phyloP scores from a whole-genome alignment of 192 early-diverging fungal species.

The Glomus cerebriforme region DNA sequence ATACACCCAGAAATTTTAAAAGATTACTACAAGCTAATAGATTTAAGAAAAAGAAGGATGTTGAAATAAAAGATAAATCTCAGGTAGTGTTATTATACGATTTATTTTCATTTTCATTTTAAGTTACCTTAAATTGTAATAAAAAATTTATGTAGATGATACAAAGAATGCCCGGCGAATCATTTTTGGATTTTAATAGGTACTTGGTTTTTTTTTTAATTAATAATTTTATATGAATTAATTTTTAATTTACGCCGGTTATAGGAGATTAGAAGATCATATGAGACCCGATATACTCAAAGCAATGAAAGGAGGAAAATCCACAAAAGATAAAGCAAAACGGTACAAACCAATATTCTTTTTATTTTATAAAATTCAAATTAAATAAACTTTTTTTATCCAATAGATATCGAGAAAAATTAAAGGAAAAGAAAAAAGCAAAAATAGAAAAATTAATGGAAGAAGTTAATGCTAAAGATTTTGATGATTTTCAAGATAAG shows the following conservation, averaged over 20 bases:
- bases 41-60: not conserved
- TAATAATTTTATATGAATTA: not conserved
- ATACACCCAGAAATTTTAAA: not conserved
- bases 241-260: not conserved
- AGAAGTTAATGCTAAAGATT: conserved; percentile 22
- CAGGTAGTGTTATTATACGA: not conserved
- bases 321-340: conserved; percentile 10
- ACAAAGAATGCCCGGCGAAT: not conserved
- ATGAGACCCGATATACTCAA: conserved; percentile 17
- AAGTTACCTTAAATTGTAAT: not conserved
- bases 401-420: conserved; percentile 20
- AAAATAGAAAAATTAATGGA: conserved; percentile 8
- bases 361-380: not conserved
- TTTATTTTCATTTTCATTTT: not conserved
- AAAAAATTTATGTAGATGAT: not conserved
- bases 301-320: conserved; percentile 16
- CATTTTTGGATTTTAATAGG: not conserved
- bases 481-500: conserved; percentile 20
- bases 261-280: conserved; percentile 5
- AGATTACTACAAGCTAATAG: not conserved
- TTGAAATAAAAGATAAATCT: not conserved
- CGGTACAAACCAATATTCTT: not conserved
- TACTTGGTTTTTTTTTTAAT: not conserved
- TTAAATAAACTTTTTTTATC: not conserved
- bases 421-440: conserved; percentile 17